Evolutionary conservation across 1,139 yeast species (phyloP).

Genomic region (Nakaseomyces glabratus): DNA sequence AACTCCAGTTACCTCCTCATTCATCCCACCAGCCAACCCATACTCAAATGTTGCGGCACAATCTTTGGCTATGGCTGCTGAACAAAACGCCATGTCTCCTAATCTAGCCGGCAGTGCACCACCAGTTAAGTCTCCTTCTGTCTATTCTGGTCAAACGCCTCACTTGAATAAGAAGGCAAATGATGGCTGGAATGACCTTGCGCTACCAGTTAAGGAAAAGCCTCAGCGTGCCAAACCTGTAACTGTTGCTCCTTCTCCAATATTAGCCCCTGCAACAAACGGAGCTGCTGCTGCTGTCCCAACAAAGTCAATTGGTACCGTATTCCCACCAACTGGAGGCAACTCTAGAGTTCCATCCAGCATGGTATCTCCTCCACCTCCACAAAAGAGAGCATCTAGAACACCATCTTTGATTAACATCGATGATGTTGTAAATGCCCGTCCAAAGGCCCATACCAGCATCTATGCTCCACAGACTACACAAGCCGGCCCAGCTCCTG

Average conservation of each 20-base stretch:
- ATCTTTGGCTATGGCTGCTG: slow-evolving; percentile 8
- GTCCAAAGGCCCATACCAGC: slow-evolving; percentile 11
- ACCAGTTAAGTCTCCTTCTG: slow-evolving; percentile 10
- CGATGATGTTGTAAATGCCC: slow-evolving; percentile 11
- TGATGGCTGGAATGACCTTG: slow-evolving; percentile 88
- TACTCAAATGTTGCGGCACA: slow-evolving; percentile 26
- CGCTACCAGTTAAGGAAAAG: slow-evolving; percentile 49
- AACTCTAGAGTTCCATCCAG: slow-evolving; percentile 19
- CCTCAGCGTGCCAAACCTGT: slow-evolving; percentile 39
- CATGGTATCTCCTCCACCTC: slow-evolving; percentile 20
- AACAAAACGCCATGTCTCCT: slow-evolving; percentile 10
- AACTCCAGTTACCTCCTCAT: slow-evolving; percentile 17
- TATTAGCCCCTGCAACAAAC: slow-evolving; percentile 13
- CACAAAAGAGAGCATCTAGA: slow-evolving; percentile 20
- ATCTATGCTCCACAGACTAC: slow-evolving; percentile 13
- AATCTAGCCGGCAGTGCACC: slow-evolving; percentile 10
- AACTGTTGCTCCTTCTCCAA: slow-evolving; percentile 25
- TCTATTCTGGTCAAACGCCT: slow-evolving; percentile 31
- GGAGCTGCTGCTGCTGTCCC: slow-evolving; percentile 11
- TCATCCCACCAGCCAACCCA: slow-evolving; percentile 29
- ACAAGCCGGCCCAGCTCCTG: slow-evolving; percentile 11
- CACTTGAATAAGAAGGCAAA: slow-evolving; percentile 45
- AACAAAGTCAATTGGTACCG: slow-evolving; percentile 8
- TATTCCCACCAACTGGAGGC: slow-evolving; percentile 22
- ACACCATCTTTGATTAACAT: slow-evolving; percentile 12